Evolutionary conservation across 2,329 filamentous ascomycete species (phyloP), one percentile per base, ranked within the genome.

Genomic region (Diaporthe vaccinii): DNA sequence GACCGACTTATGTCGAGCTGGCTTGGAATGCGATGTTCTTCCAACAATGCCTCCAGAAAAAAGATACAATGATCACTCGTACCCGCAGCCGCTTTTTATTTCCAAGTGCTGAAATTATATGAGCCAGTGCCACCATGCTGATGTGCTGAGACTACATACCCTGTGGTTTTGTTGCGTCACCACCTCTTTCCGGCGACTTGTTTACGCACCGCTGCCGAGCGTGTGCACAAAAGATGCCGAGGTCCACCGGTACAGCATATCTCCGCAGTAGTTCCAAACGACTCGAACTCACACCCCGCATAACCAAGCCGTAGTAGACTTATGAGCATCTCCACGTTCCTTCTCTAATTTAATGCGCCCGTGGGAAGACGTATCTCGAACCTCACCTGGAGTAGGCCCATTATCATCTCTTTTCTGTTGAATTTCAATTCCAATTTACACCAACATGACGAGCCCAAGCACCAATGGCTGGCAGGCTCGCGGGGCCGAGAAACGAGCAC

Each of bases 401-500:
- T 12, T 1, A 0, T 28, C 49, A 41, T 17, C 20, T 17, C 28
- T 55, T 1, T 22, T 55, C 2, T 5, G 34, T 68, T 14, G 36
- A 39, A 12, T 12, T 4, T 39, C 36, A 3, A 39, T 12, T 39
- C 36, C 36, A 39, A 12, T 39, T 2, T 2, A 2, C 14, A 6
- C 49, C 8, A 55, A 15, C 15, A 69, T 69, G 65, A 22, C 46
- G 15, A 69, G 14, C 17, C 22, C 49, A 69, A 41, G n/a, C 41
- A 12, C n/a, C 36, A 41, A 28, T 41, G 57, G 22, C 28, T 77
- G 74, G 74, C 36, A 76, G 49, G 10, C 46, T 25, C 68, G 71
- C 28, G 74, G 31, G 2, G 74, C 67, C 4, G 53, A 62, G 49
- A 77, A 77, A 55, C 72, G 72, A 34, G 44, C 41, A 39, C 67